Percentiles rank a stretch among this genome's conserved stretches.
Evolutionary conservation across 208 protist species (phyloP).

Genomic region (Crithidia bombi): DNA sequence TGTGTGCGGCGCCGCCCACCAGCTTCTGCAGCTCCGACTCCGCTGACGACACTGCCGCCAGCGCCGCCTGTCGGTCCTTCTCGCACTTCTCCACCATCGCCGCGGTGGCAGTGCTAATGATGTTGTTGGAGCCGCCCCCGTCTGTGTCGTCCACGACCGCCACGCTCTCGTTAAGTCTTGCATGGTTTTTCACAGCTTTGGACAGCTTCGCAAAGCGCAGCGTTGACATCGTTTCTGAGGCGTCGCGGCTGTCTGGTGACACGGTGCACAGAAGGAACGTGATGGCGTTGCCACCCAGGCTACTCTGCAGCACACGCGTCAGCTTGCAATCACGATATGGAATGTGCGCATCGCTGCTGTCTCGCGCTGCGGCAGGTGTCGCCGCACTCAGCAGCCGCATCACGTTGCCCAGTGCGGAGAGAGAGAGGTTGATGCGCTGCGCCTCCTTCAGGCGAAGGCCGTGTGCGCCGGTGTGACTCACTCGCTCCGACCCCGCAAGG

Average conservation of each 20-base stretch:
- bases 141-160: neutral
- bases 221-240: constrained; percentile 76
- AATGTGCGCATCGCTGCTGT: constrained; percentile 40
- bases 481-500: constrained; percentile 92
- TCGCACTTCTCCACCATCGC: constrained; percentile 9
- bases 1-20: constrained; percentile 5
- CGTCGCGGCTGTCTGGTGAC: constrained; percentile 58
- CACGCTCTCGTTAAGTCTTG: constrained; percentile 19
- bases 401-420: constrained; percentile 90
- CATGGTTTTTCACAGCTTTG: constrained; percentile 42
- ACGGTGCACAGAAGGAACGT: constrained; percentile 84
- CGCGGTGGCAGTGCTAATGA: too few relatives aligned
- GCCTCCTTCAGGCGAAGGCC: constrained; percentile 83
- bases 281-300: constrained; percentile 80
- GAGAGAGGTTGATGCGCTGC: constrained; percentile 91
- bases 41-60: constrained; percentile 11
- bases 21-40: constrained; percentile 18
- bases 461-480: constrained; percentile 74
- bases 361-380: neutral
- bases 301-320: constrained; percentile 85
- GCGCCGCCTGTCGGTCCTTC: constrained; percentile 8
- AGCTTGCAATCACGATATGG: constrained; percentile 93
- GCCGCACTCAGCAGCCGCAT: constrained; percentile 65
- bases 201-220: constrained; percentile 79
- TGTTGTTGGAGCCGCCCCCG: neutral